Evolutionary conservation across 1,139 yeast species (phyloP), one percentile per base, ranked within the genome.

Genomic region (Sugiyamaella paludigena): DNA sequence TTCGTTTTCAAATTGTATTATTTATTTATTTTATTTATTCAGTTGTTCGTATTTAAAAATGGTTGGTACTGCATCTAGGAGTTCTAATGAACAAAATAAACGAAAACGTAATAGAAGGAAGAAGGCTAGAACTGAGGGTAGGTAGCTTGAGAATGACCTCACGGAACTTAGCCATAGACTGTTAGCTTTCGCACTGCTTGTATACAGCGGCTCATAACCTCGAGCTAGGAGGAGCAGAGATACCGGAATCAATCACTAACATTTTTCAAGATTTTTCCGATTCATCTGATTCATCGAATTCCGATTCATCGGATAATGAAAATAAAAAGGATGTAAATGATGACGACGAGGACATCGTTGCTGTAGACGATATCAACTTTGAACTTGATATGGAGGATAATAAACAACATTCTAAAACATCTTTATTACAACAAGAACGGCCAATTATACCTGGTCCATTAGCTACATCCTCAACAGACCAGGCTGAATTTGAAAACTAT

Each of bases 51-150:
- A 16, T 16, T 13, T 36, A 13, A 24, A 15, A 19, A 50, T 51
- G 56, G 52, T 53, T 11, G 53, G 55, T 19, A 13, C 34, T 12
- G 5, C 24, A 4, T 26, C 19, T 28, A 34, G 39, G 29, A 41
- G 10, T 16, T 33, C 45, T 16, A 41, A 33, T 28, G 41, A 43
- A 26, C 41, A 43, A 35, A 43, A 36, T 33, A 53, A 54, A 31
- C 58, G 58, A 19, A 19, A 19, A 43, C 52, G 64, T 38, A 54
- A 67, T 36, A 52, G 68, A 51, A 55, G 65, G 51, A 64, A 61
- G 55, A 62, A 59, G 56, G 64, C 67, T 12, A 52, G 68, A 55
- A 65, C 68, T 2, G 67, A 64, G 40, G 67, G 66, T 63, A 51
- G 6, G 59, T 49, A 9, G 12, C n/a, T n/a, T 27, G 32, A 10